Evolutionary conservation across 1,139 yeast species (phyloP), one percentile per base, ranked within the genome.

Genomic region (Geotrichum klebahnii): DNA sequence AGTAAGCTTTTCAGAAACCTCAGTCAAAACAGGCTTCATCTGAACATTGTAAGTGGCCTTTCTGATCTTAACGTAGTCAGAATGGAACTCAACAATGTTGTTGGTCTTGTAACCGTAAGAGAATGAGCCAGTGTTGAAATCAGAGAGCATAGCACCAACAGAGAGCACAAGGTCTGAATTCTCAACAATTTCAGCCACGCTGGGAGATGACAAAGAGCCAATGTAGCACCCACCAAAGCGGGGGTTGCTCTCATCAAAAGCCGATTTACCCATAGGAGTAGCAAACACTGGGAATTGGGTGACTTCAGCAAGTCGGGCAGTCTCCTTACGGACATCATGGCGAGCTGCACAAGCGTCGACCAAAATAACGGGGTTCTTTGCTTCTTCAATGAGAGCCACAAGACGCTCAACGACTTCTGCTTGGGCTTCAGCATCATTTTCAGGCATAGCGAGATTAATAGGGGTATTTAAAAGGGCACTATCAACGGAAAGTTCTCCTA

Each of bases 201-300:
- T 84, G 2, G 92, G 90, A 55, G 77, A 72, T 39, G 95, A 82
- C 62, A 87, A 73, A 16, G 86, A 77, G 59, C 96, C 96, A 55
- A 86, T 86, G 66, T 86, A 87, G 51, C 83, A 90, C 68, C 96
- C 96, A 58, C 89, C 92, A 67, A 80, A 87, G 67, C 90, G 75
- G 53, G 83, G 79, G 66, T 83, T 76, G 55, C 75, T 74, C 71
- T 87, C 96, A 69, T 84, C 81, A 63, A 85, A 79, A 37, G 79
- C 77, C 56, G 89, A 84, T 71, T 86, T 86, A 70, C 95, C 95
- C 95, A 87, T 85, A 58, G 96, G 95, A 48, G 95, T 86, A 51
- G 84, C 84, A 71, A 79, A 86, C 32, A 84, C 85, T 35, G 95
- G 94, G 80, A 81, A 86, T 66, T 84, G 82, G 44, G 95, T 84